phyloP scores from a whole-genome alignment of 2,329 filamentous ascomycete species.

The Coniochaeta sp. region DNA sequence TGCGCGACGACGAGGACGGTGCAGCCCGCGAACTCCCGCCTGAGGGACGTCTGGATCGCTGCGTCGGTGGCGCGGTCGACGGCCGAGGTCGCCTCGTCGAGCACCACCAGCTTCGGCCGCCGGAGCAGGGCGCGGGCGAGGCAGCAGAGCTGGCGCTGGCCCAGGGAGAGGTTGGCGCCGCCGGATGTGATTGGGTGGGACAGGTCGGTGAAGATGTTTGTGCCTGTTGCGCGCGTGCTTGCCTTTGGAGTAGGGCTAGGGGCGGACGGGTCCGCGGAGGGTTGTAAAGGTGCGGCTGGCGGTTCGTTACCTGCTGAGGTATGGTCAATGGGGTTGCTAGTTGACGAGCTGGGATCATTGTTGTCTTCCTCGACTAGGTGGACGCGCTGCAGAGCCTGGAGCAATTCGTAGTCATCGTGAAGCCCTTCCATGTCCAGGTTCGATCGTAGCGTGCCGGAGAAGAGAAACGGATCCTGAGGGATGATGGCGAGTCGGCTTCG shows the following conservation, averaged over 20 bases:
- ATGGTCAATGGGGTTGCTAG: background rate
- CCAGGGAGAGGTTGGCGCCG: constrained; percentile 32
- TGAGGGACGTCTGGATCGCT: constrained; percentile 48
- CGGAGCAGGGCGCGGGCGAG: constrained; percentile 37
- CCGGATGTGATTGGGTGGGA: constrained; percentile 22
- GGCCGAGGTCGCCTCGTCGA: constrained; percentile 37
- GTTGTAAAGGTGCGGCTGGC: background rate
- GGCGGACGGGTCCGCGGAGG: background rate
- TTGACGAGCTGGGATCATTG: constrained; percentile 25
- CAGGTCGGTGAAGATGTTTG: constrained; percentile 23
- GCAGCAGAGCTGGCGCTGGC: constrained; percentile 41
- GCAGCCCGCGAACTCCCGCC: constrained; percentile 37
- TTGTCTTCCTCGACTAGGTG: constrained; percentile 46
- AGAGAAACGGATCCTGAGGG: constrained; percentile 60
- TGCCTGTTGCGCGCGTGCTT: background rate
- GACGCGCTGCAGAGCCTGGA: constrained; percentile 51
- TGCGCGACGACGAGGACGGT: constrained; percentile 42
- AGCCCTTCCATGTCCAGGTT: constrained; percentile 58
- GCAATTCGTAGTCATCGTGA: constrained; percentile 54
- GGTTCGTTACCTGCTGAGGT: background rate
- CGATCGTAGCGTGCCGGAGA: constrained; percentile 55
- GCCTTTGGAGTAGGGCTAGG: background rate
- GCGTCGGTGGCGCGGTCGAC: constrained; percentile 51
- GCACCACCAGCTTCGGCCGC: constrained; percentile 30
- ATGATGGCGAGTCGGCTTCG: constrained; percentile 57